phyloP scores from a whole-genome alignment of 805 yeast species.

The Cyberlindnera veronae region DNA sequence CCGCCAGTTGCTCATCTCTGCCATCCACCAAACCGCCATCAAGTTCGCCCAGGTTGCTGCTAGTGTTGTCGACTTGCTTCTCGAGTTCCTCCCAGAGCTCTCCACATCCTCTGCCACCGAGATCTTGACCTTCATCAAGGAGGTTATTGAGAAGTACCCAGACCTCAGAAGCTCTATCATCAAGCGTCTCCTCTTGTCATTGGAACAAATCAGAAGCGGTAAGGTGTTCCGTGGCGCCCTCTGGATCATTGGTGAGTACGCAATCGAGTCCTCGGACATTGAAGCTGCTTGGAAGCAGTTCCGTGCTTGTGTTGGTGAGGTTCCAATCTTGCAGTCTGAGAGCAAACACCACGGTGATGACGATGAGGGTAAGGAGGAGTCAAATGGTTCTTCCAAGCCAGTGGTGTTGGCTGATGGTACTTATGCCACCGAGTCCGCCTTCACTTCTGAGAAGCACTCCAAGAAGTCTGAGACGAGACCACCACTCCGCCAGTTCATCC shows the following conservation, averaged over 20 bases:
- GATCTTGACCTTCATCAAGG: constrained; percentile 87
- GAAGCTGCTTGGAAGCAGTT: constrained; percentile 85
- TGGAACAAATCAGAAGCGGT: constrained; percentile 74
- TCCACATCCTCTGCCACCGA: constrained; percentile 84
- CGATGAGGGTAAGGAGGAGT: constrained; percentile 31
- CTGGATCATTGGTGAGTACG: constrained; percentile 96
- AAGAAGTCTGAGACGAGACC: constrained; percentile 43
- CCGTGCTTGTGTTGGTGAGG: constrained; percentile 80
- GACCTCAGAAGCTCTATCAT: constrained; percentile 65
- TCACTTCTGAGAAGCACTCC: constrained; percentile 48
- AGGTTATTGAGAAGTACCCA: constrained; percentile 90
- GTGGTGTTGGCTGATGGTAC: constrained; percentile 98
- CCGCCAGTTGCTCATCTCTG: constrained; percentile 80
- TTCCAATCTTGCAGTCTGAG: constrained; percentile 82
- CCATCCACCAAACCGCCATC: constrained; percentile 87
- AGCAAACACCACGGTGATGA: constrained; percentile 39
- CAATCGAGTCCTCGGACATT: constrained; percentile 64
- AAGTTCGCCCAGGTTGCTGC: constrained; percentile 89
- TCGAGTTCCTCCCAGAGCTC: constrained; percentile 83
- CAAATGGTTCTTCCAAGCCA: constrained; percentile 54
- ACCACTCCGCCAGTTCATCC: constrained; percentile 75
- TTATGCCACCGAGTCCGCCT: constrained; percentile 90
- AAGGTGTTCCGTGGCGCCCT: constrained; percentile 90
- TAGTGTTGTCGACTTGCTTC: constrained; percentile 79
- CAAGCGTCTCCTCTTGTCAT: constrained; percentile 53